Percentiles rank a stretch among this genome's conserved stretches.
These are phyloP conservation scores for Hyaloscypha variabilis DNA, from an alignment of 495 filamentous ascomycete species.

Conservation along the genomic window DNA sequence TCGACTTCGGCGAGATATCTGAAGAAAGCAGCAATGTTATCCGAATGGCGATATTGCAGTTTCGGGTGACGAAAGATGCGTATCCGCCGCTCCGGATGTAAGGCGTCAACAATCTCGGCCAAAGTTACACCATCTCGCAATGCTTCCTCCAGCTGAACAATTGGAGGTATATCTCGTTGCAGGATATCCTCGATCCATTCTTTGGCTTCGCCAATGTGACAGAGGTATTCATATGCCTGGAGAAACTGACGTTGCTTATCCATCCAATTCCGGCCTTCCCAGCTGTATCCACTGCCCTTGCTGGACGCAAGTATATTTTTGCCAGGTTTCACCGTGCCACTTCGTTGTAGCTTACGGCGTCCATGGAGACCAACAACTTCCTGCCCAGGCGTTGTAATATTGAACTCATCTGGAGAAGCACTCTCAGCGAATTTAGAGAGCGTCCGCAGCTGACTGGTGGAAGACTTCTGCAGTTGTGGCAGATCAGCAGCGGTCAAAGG, in stretches of 20 bases:
- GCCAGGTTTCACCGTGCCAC: slow-evolving; percentile 56
- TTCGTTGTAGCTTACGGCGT: slow-evolving; percentile 77
- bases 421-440: slow-evolving; percentile 83
- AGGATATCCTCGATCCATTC: slow-evolving; percentile 99
- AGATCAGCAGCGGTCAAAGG: slow-evolving; percentile 70
- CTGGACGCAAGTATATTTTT: slow-evolving; percentile 45
- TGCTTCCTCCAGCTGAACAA: slow-evolving; percentile 95
- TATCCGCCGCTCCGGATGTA: slow-evolving; percentile 72
- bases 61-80: slow-evolving; percentile 84
- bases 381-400: slow-evolving; percentile 69
- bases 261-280: slow-evolving; percentile 95
- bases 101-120: slow-evolving; percentile 91
- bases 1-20: slow-evolving; percentile 91
- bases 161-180: slow-evolving; percentile 84
- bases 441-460: slow-evolving; percentile 85
- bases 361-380: slow-evolving; percentile 89
- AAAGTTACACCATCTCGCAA: slow-evolving; percentile 92
- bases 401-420: slow-evolving; percentile 75
- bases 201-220: slow-evolving; percentile 98
- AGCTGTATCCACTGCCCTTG: slow-evolving; percentile 55
- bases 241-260: slow-evolving; percentile 96
- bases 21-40: slow-evolving; percentile 96
- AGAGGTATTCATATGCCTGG: slow-evolving; percentile 98
- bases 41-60: slow-evolving; percentile 93
- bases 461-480: slow-evolving; percentile 76